phyloP scores from a whole-genome alignment of 2,329 filamentous ascomycete species.

The Talaromyces islandicus region DNA sequence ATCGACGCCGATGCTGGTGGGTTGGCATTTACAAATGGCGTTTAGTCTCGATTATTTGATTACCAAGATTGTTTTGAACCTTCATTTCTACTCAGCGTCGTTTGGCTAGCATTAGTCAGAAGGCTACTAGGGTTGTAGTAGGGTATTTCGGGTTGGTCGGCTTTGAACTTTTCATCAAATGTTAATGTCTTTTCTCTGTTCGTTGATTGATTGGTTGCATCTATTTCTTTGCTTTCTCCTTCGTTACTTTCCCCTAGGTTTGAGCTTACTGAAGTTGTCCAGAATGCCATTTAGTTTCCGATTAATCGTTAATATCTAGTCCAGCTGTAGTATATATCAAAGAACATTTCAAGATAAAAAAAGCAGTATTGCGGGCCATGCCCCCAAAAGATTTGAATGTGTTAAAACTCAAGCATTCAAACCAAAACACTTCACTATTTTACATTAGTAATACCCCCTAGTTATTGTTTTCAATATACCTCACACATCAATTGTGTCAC shows the following conservation, averaged over 20 bases:
- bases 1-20: slow-evolving; percentile 37
- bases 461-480: background rate
- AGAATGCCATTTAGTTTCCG: background rate
- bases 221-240: background rate
- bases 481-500: too few relatives aligned
- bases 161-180: background rate
- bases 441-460: background rate
- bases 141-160: background rate
- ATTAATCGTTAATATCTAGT: background rate
- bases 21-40: slow-evolving; percentile 18
- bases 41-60: background rate
- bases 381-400: too few relatives aligned
- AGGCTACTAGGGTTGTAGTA: background rate
- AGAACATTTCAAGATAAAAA: background rate
- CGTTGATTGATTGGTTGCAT: background rate
- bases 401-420: too few relatives aligned
- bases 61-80: background rate
- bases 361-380: background rate
- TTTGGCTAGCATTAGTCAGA: background rate
- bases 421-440: background rate
- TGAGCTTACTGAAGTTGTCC: background rate
- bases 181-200: background rate
- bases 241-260: too few relatives aligned
- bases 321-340: background rate
- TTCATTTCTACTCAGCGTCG: background rate